Evolutionary conservation across 2,329 filamentous ascomycete genomes (phyloP), one percentile per base, ranked within the genome.

Genomic region (Sordariomycetes sp.): DNA sequence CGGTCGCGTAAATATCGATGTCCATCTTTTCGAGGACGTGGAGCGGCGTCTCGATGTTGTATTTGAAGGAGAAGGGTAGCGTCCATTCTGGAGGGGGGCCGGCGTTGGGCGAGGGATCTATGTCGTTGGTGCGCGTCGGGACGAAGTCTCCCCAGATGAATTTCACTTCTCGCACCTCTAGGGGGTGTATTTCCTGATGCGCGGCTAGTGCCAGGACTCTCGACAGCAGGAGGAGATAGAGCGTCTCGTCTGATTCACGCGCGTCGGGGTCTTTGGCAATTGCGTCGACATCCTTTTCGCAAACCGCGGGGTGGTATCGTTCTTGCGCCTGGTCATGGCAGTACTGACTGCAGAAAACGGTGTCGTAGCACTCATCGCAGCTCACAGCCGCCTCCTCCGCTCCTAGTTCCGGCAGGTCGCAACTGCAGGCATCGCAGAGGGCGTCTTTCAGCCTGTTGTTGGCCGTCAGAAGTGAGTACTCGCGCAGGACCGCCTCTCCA

Each of bases 361-460:
- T 79, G 39, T 82, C 78, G 39, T 70, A 63, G 50, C 78, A 82
- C 23, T 76, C 72, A 5, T 66, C 60, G 42, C 78, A 82, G 42
- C 57, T 66, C 24, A 78, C 64, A 12, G 70, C 35, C 50, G 58
- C 32, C 49, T 63, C 47, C 8, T 70, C 56, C 32, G 55, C 54
- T 19, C 61, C 62, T 18, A 84, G 60, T 0, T 70, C 68, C 1
- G 83, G 84, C 6, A 93, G 69, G 17, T 76, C 74, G 7, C 72
- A 69, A 47, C 86, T 86, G 55, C 90, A 96, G 11, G 87, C 87
- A 56, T 96, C 90, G 57, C 90, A 96, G 20, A 90, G 72, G 5
- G 82, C 70, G 41, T 94, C 87, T 51, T 93, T 86, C 10, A 92
- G 72, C 20, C 86, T 79, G 52, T 92, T 92, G 46, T 90, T 92